phyloP scores from a whole-genome alignment of 441 rosid genomes.

The Jatropha multifida region DNA sequence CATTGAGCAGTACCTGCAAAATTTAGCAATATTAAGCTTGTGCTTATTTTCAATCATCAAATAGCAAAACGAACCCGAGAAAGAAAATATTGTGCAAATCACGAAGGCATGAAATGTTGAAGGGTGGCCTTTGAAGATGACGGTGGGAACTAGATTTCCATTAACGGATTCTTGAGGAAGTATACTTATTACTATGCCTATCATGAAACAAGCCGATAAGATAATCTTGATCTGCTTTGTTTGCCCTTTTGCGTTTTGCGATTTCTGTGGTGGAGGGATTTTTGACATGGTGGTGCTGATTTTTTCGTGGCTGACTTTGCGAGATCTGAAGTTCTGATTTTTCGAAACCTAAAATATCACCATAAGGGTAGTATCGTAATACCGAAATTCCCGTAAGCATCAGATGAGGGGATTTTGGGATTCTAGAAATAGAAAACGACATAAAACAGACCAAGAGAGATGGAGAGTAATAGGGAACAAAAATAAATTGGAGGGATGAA shows the following conservation, averaged over 20 bases:
- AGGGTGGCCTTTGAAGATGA: background rate
- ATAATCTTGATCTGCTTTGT: background rate
- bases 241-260: background rate
- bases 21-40: background rate
- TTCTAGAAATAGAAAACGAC: no score
- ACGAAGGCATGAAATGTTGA: conserved; percentile 3
- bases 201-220: background rate
- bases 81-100: conserved; percentile 11
- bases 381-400: no score
- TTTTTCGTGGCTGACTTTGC: background rate
- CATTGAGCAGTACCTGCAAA: background rate
- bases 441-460: no score
- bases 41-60: conserved; percentile 4
- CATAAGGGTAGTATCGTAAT: background rate
- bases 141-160: background rate
- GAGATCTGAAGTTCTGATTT: background rate
- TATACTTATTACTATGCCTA: background rate
- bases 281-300: background rate
- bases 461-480: no score
- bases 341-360: background rate
- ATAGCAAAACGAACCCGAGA: conserved; percentile 5
- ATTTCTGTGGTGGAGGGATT: background rate
- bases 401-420: no score
- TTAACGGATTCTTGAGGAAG: conserved; percentile 7
- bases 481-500: no score